Percentiles rank a stretch among this genome's conserved stretches.
Conservation (phyloP, 2,329 filamentous ascomycete species). For the Colletotrichum limetticola region DNA sequence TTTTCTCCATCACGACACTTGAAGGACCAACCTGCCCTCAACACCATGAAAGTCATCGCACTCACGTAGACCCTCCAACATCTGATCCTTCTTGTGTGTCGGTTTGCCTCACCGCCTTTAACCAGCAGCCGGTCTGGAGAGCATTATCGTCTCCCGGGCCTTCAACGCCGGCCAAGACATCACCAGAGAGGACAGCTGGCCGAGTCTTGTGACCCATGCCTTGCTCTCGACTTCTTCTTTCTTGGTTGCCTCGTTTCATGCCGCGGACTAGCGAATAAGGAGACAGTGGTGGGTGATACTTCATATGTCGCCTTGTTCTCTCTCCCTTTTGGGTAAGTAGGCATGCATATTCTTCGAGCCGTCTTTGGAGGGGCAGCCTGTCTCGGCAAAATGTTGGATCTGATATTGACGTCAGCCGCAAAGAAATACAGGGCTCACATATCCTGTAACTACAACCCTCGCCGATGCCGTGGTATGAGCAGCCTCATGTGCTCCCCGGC, state of each 20-base stretch:
- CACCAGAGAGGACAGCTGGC: neutral
- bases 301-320: slow-evolving; percentile 33
- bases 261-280: slow-evolving; percentile 26
- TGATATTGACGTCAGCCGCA: slow-evolving; percentile 29
- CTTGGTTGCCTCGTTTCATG: slow-evolving; percentile 34
- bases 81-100: neutral
- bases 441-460: neutral
- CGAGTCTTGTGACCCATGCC: slow-evolving; percentile 23
- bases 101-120: slow-evolving; percentile 17
- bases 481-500: neutral
- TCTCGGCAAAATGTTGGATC: neutral
- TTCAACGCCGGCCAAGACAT: slow-evolving; percentile 2
- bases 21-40: neutral
- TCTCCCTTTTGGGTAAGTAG: slow-evolving; percentile 20
- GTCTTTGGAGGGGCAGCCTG: neutral
- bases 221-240: neutral
- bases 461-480: neutral
- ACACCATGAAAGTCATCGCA: neutral
- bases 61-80: neutral
- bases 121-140: neutral
- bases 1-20: neutral
- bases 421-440: neutral
- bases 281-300: slow-evolving; percentile 27
- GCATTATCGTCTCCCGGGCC: neutral
- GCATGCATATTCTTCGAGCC: neutral